Evolutionary conservation across 139 green algal species (phyloP).

Genomic region (Bryopsis sp.): DNA sequence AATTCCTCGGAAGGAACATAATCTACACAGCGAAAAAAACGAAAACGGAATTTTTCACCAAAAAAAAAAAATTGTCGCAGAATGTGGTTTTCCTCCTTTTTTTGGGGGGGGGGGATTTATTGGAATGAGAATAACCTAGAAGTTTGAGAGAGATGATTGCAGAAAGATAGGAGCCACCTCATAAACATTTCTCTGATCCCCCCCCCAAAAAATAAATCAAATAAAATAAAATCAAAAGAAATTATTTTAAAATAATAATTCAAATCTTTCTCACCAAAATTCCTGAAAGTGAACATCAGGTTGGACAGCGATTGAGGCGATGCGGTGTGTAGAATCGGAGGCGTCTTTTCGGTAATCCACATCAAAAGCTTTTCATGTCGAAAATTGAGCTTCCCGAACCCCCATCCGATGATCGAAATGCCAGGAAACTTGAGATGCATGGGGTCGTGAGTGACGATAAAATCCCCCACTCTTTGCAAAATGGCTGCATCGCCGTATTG

Average conservation of each 20-base stretch:
- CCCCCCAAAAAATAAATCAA: no score
- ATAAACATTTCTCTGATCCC: no score
- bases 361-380: neutral
- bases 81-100: neutral
- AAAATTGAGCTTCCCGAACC: neutral
- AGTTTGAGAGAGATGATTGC: no score
- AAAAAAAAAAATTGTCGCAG: no score
- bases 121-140: neutral
- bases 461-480: neutral
- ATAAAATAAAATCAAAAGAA: no score
- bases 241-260: no score
- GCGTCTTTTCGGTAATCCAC: neutral
- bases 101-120: neutral
- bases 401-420: neutral
- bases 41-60: neutral
- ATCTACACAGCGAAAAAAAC: neutral
- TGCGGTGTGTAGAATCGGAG: neutral
- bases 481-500: neutral
- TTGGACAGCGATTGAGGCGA: neutral
- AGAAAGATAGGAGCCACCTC: no score
- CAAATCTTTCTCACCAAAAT: neutral
- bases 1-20: neutral
- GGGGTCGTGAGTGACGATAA: neutral
- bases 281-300: neutral
- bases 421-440: neutral